These are phyloP conservation scores for Cordyceps fumosorosea DNA, from an alignment of 2,329 filamentous ascomycete species.

Conservation along the genomic window DNA sequence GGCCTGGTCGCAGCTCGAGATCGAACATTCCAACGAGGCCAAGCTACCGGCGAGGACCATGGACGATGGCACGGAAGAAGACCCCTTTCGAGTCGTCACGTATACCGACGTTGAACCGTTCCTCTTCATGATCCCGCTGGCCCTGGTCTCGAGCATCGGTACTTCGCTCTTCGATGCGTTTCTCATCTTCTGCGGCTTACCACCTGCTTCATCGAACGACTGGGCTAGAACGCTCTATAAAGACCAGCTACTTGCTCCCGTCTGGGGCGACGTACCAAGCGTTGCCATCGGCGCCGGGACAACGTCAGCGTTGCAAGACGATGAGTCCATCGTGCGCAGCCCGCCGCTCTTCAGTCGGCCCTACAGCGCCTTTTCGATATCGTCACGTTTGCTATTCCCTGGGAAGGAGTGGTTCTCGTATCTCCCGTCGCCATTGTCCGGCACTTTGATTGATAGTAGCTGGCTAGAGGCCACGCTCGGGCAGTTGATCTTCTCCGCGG, in stretches of 20 bases:
- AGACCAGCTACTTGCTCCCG: conserved; percentile 25
- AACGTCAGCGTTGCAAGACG: conserved; percentile 11
- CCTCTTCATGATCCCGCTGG: conserved; percentile 45
- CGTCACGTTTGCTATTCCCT: neutral
- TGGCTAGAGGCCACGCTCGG: conserved; percentile 13
- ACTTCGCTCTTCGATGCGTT: conserved; percentile 61
- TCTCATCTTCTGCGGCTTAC: conserved; percentile 59
- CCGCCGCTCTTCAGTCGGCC: conserved; percentile 1
- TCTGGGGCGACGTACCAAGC: conserved; percentile 3
- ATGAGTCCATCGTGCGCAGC: conserved; percentile 10
- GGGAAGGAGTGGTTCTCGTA: neutral
- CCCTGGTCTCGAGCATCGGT: conserved; percentile 28
- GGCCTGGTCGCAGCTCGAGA: conserved; percentile 50
- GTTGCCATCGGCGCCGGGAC: neutral
- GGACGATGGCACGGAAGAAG: conserved; percentile 69
- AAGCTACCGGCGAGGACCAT: conserved; percentile 63
- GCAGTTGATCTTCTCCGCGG: conserved; percentile 45
- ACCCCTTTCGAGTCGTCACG: conserved; percentile 76
- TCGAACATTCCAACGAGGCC: conserved; percentile 38
- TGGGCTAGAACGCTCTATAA: conserved; percentile 25
- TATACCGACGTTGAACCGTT: conserved; percentile 67
- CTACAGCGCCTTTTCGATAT: neutral
- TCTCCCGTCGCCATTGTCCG: neutral
- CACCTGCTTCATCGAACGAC: conserved; percentile 35
- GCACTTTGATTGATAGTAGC: neutral